Base-by-base conservation (phyloP, 805 yeast species). In the Ogataea paraovalis region DNA sequence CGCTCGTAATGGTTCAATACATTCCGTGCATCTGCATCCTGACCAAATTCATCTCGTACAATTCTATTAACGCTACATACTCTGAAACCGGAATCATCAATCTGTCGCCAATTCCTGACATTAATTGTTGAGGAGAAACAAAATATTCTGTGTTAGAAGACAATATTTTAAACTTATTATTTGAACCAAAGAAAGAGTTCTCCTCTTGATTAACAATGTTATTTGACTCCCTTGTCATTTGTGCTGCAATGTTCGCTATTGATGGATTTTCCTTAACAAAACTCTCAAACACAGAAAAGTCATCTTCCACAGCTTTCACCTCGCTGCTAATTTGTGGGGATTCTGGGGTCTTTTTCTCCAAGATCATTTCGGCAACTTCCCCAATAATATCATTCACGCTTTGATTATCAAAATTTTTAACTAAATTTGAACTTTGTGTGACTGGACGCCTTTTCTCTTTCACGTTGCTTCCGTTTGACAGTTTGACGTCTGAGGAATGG, bases 121-220 rank as follows among this genome's bases (percentile, higher is more conserved):
- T 18, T 13, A 54, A 45, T 14, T 50, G 52, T 25, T 52, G 52
- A 6, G 56, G 53, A 3, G 55, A 53, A 30, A 52, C 52, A 27
- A 54, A 54, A 28, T 48, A 49, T 21, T 50, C 52, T 14, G 20
- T 46, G 18, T 49, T 49, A 25, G 33, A 21, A 14, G 48, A 34
- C 8, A 48, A 19, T 19, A 39, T 46, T 21, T 42, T 42, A 46
- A 37, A 19, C 5, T 37, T 32, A 10, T 38, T 33, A 23, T 33
- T 36, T 10, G 45, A 43, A n/a, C 58, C 58, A 14, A 32, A 30
- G 33, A 45, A 43, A 4, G 41, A 43, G 43, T 54, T 54, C 40
- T 54, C 58, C 32, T 50, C 44, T 21, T 42, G 21, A 14, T 52
- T 51, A 22, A 54, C 48, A 10, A 36, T 39, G 1, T 25, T 41